Evolutionary conservation across 352 stramenopile genomes (phyloP), one percentile per base, ranked within the genome.

Genomic region (Pythium grandisporangium): DNA sequence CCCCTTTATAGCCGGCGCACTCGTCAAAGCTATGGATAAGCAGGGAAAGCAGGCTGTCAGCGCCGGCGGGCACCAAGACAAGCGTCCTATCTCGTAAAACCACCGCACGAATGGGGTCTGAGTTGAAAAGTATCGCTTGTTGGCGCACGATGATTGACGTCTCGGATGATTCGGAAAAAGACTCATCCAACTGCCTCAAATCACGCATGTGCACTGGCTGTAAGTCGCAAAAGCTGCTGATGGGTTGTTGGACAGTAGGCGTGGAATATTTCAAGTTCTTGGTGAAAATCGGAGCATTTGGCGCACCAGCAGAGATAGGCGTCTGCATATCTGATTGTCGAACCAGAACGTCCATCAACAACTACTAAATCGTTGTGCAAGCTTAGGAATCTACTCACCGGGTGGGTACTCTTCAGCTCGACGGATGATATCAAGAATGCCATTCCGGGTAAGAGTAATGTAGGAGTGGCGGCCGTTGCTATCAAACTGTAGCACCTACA

Each of bases 201-300:
- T 75, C 64, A 1, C 64, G 57, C 52, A 63, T 68, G 33, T 76
- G 64, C 7, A 76, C 55, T 14, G 52, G 51, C 50, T 76, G 57
- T n/a, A 73, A 39, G 12, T 66, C 60, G 33, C 55, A 63, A 30
- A 14, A 32, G 27, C 27, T 14, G 27, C 27, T 32, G 8, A 8
- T 32, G 10, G 27, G 27, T 32, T 14, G 27, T 32, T 14, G 27
- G n/a, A n/a, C n/a, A n/a, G n/a, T n/a, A n/a, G n/a, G n/a, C n/a
- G 27, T 32, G 27, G 27, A 14, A 32, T 8, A 32, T 32, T 32
- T n/a, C n/a, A n/a, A n/a, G n/a, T n/a, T n/a, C n/a, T n/a, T n/a
- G n/a, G n/a, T n/a, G n/a, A n/a, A n/a, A n/a, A n/a, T n/a, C n/a
- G n/a, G n/a, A n/a, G n/a, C n/a, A n/a, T n/a, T n/a, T n/a, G n/a